Evolutionary conservation across 1,139 yeast genomes (phyloP).

Genomic region (Taphrina populina): DNA sequence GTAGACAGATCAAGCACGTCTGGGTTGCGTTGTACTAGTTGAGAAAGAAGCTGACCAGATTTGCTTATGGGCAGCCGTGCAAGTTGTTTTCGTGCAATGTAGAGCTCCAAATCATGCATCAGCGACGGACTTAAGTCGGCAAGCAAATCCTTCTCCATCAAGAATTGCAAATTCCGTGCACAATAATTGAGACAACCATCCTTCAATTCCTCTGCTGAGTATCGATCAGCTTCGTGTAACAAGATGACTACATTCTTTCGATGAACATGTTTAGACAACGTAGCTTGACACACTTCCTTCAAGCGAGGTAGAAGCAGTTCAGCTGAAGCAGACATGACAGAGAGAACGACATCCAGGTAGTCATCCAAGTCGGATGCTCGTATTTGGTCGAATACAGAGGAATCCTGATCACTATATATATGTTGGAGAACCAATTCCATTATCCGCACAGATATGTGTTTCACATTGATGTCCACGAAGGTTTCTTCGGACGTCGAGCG

Average conservation of each 20-base stretch:
- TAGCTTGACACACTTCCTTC: constrained; percentile 61
- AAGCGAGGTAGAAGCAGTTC: constrained; percentile 62
- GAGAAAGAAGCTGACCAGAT: constrained; percentile 35
- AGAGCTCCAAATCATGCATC: constrained; percentile 45
- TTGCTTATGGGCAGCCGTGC: constrained; percentile 38
- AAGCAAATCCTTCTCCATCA: constrained; percentile 55
- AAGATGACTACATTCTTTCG: constrained; percentile 47
- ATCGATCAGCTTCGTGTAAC: constrained; percentile 55
- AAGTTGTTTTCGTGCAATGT: constrained; percentile 40
- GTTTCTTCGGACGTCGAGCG: constrained; percentile 35
- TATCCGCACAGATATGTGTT: constrained; percentile 50
- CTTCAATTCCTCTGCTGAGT: constrained; percentile 57
- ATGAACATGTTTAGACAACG: constrained; percentile 55
- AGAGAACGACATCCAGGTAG: constrained; percentile 58
- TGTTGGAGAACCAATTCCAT: constrained; percentile 57
- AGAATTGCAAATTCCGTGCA: constrained; percentile 61
- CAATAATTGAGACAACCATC: constrained; percentile 67
- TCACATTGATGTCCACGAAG: constrained; percentile 48
- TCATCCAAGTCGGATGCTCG: constrained; percentile 47
- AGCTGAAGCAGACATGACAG: constrained; percentile 63
- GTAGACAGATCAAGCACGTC: constrained; percentile 28
- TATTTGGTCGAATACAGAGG: constrained; percentile 51
- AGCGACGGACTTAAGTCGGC: constrained; percentile 42
- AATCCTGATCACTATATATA: constrained; percentile 57
- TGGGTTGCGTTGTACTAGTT: constrained; percentile 35